These are phyloP conservation scores for Myrmaecium sp. DNA, from an alignment of 2,329 filamentous ascomycete genomes.

Conservation along the genomic window DNA sequence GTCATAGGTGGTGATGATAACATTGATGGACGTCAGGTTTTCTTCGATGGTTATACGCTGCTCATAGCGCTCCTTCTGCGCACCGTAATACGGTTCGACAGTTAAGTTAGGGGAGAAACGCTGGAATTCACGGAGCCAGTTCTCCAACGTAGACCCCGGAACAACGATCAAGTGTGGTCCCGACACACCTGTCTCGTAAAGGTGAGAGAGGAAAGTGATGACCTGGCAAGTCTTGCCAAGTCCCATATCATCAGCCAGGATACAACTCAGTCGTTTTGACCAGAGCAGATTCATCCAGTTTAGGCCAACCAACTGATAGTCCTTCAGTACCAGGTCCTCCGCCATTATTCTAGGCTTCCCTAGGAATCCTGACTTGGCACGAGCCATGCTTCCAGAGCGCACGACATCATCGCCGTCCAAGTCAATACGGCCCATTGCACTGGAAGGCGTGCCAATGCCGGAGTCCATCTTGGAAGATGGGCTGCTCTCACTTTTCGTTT, in stretches of 20 bases:
- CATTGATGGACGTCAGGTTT: conserved; percentile 47
- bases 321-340: conserved; percentile 61
- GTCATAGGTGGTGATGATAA: conserved; percentile 57
- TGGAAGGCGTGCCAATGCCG: conserved; percentile 47
- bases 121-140: conserved; percentile 84
- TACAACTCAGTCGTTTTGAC: conserved; percentile 63
- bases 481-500: conserved; percentile 18
- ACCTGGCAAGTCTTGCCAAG: conserved; percentile 91
- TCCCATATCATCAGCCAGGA: conserved; percentile 95
- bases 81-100: conserved; percentile 58
- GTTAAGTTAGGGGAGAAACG: conserved; percentile 65
- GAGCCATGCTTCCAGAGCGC: too few species aligned
- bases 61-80: conserved; percentile 46
- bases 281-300: conserved; percentile 89
- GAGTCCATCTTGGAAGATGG: conserved; percentile 40
- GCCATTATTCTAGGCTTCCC: conserved; percentile 65
- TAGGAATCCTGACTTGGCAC: conserved; percentile 27
- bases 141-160: conserved; percentile 83
- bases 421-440: conserved; percentile 17
- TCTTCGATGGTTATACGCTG: conserved; percentile 52
- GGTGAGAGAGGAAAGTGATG: conserved; percentile 74
- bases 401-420: conserved; percentile 30
- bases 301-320: conserved; percentile 84
- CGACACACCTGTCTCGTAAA: conserved; percentile 50
- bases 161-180: conserved; percentile 78